Evolutionary conservation across 176 grass and related monocot genomes (phyloP).

Genomic region (Lolium multiflorum): DNA sequence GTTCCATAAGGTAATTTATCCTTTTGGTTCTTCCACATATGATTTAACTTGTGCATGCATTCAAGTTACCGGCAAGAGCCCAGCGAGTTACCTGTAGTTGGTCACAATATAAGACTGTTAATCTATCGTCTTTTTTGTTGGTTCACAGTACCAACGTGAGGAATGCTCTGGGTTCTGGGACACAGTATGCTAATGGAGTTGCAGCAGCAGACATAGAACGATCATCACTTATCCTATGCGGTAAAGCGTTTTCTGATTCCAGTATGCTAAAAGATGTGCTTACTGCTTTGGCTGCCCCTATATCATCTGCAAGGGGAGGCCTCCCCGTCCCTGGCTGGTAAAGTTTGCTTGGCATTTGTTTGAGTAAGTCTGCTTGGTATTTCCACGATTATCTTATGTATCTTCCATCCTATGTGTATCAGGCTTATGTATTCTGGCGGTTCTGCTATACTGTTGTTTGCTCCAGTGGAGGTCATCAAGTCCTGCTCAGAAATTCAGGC

Average conservation of each 20-base stretch:
- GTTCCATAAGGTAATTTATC: slow-evolving; percentile 83
- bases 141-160: slow-evolving; percentile 68
- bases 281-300: slow-evolving; percentile 71
- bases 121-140: slow-evolving; percentile 19
- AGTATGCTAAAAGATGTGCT: slow-evolving; percentile 69
- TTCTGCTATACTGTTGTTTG: slow-evolving; percentile 67
- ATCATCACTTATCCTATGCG: slow-evolving; percentile 79
- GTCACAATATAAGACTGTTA: not conserved
- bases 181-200: slow-evolving; percentile 69
- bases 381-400: slow-evolving; percentile 19
- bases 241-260: slow-evolving; percentile 80
- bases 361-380: not conserved
- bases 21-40: not conserved
- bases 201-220: slow-evolving; percentile 77
- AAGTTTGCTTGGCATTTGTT: slow-evolving; percentile 10
- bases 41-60: slow-evolving; percentile 26
- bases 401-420: slow-evolving; percentile 44
- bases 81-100: slow-evolving; percentile 7
- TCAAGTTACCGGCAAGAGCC: not conserved
- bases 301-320: slow-evolving; percentile 80
- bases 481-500: slow-evolving; percentile 53
- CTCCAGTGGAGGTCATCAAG: slow-evolving; percentile 64
- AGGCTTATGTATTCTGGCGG: slow-evolving; percentile 64
- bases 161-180: slow-evolving; percentile 61
- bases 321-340: slow-evolving; percentile 79